Evolutionary conservation across 148 eudicot genomes (phyloP), one percentile per base, ranked within the genome.

Genomic region (Vaccinium corymbosum): DNA sequence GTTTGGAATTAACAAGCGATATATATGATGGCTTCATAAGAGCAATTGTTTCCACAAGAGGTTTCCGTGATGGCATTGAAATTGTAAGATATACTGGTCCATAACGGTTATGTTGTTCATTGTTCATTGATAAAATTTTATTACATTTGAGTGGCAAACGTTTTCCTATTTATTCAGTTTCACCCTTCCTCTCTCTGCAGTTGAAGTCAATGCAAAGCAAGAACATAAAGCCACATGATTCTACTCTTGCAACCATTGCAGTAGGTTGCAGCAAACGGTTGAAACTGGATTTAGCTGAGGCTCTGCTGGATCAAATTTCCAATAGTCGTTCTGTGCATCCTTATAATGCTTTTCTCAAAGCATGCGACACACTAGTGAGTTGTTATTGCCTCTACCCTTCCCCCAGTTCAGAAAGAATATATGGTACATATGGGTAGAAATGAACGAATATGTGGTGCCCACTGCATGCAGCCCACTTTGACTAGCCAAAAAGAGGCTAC

Each of bases 281-380:
- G 66, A 85, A 92, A 53, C 85, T 97, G 85, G 93, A 94, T 89
- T 88, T 91, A 75, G 99, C 99, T 53, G 98, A 93, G 86, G 78
- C 84, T 27, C 86, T 92, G 51, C 89, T 97, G 83, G 80, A 89
- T 88, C 94, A 89, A 85, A 86, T 92, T 57, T 87, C 90, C 38
- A 59, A 55, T 48, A 42, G 85, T 80, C 77, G 85, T 84, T 22
- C 8, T 85, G 86, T 86, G 66, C 57, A 74, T 85, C 90, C 95
- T 85, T 97, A 89, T 85, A 93, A 94, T 90, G 88, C 82, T 57
- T 91, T 91, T 78, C 90, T 97, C 81, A 77, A 83, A 83, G 97
- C 98, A 86, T 97, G 97, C 86, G 90, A 91, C 80, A 42, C 68
- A 50, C 53, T 87, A 91, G 99, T 96, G 82, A 92, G 91, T 80